Percentiles rank a stretch among this genome's conserved stretches.
phyloP scores from a whole-genome alignment of 2,329 filamentous ascomycete genomes.

The Thielaviopsis cerberus region DNA sequence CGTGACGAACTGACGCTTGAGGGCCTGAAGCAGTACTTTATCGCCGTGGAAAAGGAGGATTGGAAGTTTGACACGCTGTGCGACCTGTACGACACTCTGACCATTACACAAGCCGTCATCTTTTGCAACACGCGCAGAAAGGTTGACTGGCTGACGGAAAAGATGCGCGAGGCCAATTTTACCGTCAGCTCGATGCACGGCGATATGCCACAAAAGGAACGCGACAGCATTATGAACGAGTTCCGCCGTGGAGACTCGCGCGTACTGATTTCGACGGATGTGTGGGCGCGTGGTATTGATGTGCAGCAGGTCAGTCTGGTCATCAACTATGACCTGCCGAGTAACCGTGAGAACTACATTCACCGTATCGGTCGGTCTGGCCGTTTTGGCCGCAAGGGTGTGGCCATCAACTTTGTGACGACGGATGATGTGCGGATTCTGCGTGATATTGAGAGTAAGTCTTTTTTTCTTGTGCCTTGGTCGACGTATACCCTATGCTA shows the following conservation, averaged over 20 bases:
- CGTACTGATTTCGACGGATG: slow-evolving; percentile 91
- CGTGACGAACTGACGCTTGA: slow-evolving; percentile 96
- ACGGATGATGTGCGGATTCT: slow-evolving; percentile 95
- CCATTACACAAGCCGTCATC: slow-evolving; percentile 96
- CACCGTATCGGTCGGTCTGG: slow-evolving; percentile 93
- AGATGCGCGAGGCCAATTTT: slow-evolving; percentile 98
- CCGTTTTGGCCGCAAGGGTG: slow-evolving; percentile 91
- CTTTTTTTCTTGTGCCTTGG: background rate
- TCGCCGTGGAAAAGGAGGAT: slow-evolving; percentile 96
- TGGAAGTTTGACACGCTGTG: slow-evolving; percentile 99
- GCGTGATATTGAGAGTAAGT: slow-evolving; percentile 80
- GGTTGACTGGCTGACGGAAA: slow-evolving; percentile 98
- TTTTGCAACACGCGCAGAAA: slow-evolving; percentile 99
- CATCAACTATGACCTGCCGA: slow-evolving; percentile 97
- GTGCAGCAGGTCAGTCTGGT: slow-evolving; percentile 96
- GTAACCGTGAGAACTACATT: slow-evolving; percentile 99
- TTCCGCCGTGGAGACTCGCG: slow-evolving; percentile 92
- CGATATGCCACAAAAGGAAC: slow-evolving; percentile 96
- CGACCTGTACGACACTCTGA: slow-evolving; percentile 95
- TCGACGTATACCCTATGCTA: slow-evolving; percentile 15
- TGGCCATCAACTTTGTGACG: slow-evolving; percentile 98
- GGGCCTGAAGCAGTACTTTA: slow-evolving; percentile 97
- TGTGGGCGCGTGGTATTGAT: slow-evolving; percentile 96
- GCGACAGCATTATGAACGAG: slow-evolving; percentile 98
- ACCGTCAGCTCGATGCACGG: slow-evolving; percentile 98